These are phyloP conservation scores for Batkoa obscura DNA, from an alignment of 371 early-diverging fungal genomes.

Conservation along the genomic window DNA sequence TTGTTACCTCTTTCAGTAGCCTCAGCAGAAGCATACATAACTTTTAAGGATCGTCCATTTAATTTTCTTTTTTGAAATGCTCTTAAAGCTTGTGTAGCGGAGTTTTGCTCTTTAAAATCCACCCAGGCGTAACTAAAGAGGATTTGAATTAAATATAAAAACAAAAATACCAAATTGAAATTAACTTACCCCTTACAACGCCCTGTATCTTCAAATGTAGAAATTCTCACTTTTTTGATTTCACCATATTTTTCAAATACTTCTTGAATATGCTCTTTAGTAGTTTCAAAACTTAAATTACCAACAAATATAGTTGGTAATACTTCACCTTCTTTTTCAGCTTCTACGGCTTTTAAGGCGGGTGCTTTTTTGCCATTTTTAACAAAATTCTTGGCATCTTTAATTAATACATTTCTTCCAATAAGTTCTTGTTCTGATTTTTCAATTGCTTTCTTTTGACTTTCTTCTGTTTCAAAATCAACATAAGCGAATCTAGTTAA, in stretches of 20 bases:
- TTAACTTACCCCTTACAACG: slow-evolving; percentile 46
- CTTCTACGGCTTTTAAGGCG: background rate
- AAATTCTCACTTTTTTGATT: slow-evolving; percentile 41
- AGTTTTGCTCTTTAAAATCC: background rate
- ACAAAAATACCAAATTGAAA: background rate
- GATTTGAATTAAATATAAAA: background rate
- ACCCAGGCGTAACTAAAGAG: background rate
- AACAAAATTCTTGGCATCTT: slow-evolving; percentile 17
- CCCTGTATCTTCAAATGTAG: slow-evolving; percentile 51
- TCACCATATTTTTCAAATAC: slow-evolving; percentile 39
- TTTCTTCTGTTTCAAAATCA: slow-evolving; percentile 32
- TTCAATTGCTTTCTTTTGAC: slow-evolving; percentile 30
- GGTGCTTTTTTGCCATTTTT: slow-evolving; percentile 9
- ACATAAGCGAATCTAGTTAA: slow-evolving; percentile 43
- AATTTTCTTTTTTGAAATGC: background rate
- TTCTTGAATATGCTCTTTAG: slow-evolving; percentile 33
- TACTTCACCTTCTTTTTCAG: slow-evolving; percentile 25
- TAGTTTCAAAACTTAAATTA: slow-evolving; percentile 51
- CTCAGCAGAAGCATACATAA: background rate
- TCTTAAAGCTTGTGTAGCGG: background rate
- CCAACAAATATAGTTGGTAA: slow-evolving; percentile 64
- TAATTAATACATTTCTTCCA: slow-evolving; percentile 44
- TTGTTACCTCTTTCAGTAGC: background rate
- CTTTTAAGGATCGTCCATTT: background rate
- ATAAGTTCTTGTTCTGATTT: slow-evolving; percentile 33